Conservation (phyloP, 2,329 filamentous ascomycete genomes). For the Ceratocystiopsis brevicomis region DNA sequence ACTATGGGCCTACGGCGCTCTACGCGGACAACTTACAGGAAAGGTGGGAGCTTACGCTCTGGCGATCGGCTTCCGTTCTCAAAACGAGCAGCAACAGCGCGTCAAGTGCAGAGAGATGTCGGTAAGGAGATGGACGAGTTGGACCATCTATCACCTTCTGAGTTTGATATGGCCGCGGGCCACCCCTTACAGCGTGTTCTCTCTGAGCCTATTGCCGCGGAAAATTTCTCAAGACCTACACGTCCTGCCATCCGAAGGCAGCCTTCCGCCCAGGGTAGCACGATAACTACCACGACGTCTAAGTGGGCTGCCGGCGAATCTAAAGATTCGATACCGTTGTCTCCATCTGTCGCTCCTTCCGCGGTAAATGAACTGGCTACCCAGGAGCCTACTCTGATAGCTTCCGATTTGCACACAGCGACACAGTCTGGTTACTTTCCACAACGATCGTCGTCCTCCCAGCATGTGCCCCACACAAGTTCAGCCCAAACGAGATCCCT, state of each 20-base stretch:
- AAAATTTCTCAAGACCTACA: conserved; percentile 44
- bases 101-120: conserved; percentile 43
- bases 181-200: conserved; percentile 42
- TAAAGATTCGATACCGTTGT: too few species aligned
- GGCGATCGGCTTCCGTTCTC: conserved; percentile 59
- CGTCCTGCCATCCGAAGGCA: conserved; percentile 23
- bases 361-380: background rate
- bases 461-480: conserved; percentile 25
- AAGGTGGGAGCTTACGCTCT: conserved; percentile 63
- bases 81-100: conserved; percentile 45
- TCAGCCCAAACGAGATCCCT: conserved; percentile 12
- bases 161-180: conserved; percentile 27
- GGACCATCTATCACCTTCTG: conserved; percentile 18
- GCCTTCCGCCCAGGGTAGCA: too few species aligned
- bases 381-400: too few species aligned
- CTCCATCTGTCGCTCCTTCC: background rate
- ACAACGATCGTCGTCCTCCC: conserved; percentile 36
- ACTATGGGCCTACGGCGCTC: conserved; percentile 69
- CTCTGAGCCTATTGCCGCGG: conserved; percentile 45
- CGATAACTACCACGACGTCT: too few species aligned
- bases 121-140: conserved; percentile 26
- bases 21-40: conserved; percentile 78
- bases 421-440: conserved; percentile 23
- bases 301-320: too few species aligned
- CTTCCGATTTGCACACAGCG: too few species aligned